Evolutionary conservation across 2,329 filamentous ascomycete genomes (phyloP).

Genomic region (Fusarium mundagurra): DNA sequence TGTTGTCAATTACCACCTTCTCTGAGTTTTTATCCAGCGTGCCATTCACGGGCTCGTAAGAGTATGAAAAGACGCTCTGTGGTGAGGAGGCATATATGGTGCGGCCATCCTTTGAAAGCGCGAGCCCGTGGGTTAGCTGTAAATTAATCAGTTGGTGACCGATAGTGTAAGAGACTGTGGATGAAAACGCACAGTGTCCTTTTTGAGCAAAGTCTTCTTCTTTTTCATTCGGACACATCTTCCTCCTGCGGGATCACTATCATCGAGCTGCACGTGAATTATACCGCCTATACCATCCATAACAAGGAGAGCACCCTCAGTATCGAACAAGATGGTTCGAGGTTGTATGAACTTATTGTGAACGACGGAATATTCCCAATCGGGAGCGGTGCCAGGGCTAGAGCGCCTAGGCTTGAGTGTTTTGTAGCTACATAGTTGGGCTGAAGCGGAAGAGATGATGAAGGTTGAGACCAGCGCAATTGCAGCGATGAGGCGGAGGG

Average conservation of each 20-base stretch:
- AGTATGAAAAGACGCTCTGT: constrained; percentile 70
- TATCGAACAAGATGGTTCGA: constrained; percentile 58
- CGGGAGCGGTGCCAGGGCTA: constrained; percentile 51
- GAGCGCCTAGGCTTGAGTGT: constrained; percentile 49
- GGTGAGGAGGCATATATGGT: constrained; percentile 67
- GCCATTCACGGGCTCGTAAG: constrained; percentile 66
- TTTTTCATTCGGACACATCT: constrained; percentile 53
- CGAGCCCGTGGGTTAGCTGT: constrained; percentile 67
- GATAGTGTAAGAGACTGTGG: not conserved
- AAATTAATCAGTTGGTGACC: constrained; percentile 3
- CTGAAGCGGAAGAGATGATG: constrained; percentile 4
- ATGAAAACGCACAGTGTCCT: constrained; percentile 46
- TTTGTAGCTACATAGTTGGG: constrained; percentile 26
- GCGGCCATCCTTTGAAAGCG: constrained; percentile 61
- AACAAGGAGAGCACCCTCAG: constrained; percentile 56
- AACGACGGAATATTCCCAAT: constrained; percentile 57
- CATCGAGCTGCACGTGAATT: constrained; percentile 52
- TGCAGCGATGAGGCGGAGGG: constrained; percentile 12
- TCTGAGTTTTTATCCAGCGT: constrained; percentile 53
- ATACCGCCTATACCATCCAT: constrained; percentile 56
- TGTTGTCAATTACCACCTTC: constrained; percentile 67
- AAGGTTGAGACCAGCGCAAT: constrained; percentile 11
- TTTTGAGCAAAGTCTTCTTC: constrained; percentile 50
- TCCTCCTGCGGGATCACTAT: constrained; percentile 52
- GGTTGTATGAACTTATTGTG: constrained; percentile 54